phyloP scores from a whole-genome alignment of 2,329 filamentous ascomycete species.

The Teratosphaeria gauchensis region DNA sequence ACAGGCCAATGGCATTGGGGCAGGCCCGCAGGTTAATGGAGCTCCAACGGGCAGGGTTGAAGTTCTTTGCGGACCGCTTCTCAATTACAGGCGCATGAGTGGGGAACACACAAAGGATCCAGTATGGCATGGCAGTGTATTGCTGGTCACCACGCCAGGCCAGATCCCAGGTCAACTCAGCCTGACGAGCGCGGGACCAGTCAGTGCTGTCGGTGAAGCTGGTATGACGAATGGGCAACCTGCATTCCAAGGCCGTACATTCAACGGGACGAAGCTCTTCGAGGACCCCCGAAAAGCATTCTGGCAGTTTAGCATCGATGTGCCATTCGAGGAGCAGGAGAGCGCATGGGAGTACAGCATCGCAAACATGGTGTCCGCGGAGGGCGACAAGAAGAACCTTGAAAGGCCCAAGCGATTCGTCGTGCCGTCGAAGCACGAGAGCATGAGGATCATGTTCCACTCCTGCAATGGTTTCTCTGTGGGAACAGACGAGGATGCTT shows the following conservation, averaged over 20 bases:
- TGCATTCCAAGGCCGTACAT: constrained; percentile 21
- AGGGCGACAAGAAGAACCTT: constrained; percentile 11
- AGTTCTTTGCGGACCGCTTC: constrained; percentile 60
- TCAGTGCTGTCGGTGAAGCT: constrained; percentile 21
- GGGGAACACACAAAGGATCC: constrained; percentile 35
- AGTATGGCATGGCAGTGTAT: constrained; percentile 73
- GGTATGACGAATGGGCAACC: constrained; percentile 18
- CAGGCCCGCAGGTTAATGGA: constrained; percentile 34
- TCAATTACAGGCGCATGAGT: constrained; percentile 71
- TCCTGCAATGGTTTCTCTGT: constrained; percentile 61
- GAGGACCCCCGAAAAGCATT: constrained; percentile 51
- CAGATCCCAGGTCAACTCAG: constrained; percentile 52
- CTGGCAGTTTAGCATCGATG: constrained; percentile 49
- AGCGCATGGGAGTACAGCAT: constrained; percentile 71
- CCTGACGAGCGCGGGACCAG: constrained; percentile 43
- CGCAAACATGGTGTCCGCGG: constrained; percentile 45
- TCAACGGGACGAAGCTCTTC: constrained; percentile 48
- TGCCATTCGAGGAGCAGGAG: constrained; percentile 62
- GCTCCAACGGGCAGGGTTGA: constrained; percentile 35
- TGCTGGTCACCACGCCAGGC: constrained; percentile 70
- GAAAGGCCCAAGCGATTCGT: constrained; percentile 40
- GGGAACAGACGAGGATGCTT: constrained; percentile 53
- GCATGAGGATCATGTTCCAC: constrained; percentile 61
- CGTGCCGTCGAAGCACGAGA: constrained; percentile 50
- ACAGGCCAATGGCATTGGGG: constrained; percentile 28